A percentile compares a stretch with the other conserved stretches of the same genome.
Conservation (phyloP, 331 rosid species). For the Spiraea crenata region DNA sequence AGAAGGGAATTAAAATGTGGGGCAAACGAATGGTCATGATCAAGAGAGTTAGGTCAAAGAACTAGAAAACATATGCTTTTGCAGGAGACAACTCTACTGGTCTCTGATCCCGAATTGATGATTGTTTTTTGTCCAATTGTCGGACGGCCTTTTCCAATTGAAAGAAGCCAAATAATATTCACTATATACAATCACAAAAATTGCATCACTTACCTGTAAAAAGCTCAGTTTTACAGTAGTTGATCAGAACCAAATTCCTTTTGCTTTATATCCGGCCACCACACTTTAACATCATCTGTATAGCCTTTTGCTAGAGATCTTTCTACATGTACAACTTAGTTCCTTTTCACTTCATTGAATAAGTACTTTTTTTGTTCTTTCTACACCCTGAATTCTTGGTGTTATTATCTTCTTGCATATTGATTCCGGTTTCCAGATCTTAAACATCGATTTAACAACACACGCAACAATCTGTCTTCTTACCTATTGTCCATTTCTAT, state of each 20-base stretch:
- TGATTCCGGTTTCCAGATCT: too few species aligned
- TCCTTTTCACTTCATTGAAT: too few species aligned
- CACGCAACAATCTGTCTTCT: too few species aligned
- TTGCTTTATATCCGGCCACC: background rate
- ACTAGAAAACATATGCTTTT: constrained; percentile 21
- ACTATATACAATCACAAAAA: constrained; percentile 28
- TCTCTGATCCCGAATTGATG: constrained; percentile 19
- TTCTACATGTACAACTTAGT: too few species aligned
- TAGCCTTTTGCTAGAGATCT: too few species aligned
- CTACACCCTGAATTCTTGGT: too few species aligned
- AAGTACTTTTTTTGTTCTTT: too few species aligned
- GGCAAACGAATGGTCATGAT: constrained; percentile 27
- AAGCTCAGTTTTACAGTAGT: constrained; percentile 23
- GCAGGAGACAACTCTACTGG: constrained; percentile 35
- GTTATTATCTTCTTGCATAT: too few species aligned
- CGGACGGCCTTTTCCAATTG: constrained; percentile 19
- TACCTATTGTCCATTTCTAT: too few species aligned
- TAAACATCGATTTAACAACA: too few species aligned
- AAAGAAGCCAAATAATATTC: constrained; percentile 15
- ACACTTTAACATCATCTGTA: too few species aligned
- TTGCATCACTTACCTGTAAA: constrained; percentile 27
- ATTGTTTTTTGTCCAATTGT: constrained; percentile 38
- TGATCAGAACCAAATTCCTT: constrained; percentile 13
- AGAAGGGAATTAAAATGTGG: constrained; percentile 1
- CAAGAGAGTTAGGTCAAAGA: constrained; percentile 24